These are phyloP conservation scores for Solanum pimpinellifolium DNA, from an alignment of 257 asterid genomes.

Conservation along the genomic window DNA sequence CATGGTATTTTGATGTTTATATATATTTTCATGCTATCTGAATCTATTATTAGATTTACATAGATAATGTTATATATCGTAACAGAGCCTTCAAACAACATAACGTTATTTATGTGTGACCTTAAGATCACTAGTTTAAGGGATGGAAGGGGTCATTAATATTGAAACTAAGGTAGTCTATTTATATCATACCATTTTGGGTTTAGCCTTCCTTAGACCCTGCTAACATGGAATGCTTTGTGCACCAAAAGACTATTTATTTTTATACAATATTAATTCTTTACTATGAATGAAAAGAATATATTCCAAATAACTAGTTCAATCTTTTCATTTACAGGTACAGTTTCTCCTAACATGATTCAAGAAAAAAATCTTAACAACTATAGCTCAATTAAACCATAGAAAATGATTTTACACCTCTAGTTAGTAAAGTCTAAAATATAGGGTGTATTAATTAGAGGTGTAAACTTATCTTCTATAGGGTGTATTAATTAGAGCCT, in stretches of 20 bases:
- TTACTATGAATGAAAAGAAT: not conserved
- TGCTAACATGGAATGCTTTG: not conserved
- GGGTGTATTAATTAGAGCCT: too few species aligned
- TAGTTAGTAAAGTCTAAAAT: too few species aligned
- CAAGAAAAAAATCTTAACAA: not conserved
- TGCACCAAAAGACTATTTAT: not conserved
- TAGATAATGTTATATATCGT: too few species aligned
- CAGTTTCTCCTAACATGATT: not conserved
- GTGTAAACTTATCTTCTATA: too few species aligned
- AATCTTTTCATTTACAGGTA: not conserved
- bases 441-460: too few species aligned
- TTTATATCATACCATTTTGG: not conserved
- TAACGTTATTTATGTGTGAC: too few species aligned
- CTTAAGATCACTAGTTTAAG: too few species aligned
- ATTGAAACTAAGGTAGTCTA: not conserved
- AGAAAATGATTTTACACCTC: not conserved
- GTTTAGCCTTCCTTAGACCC: not conserved
- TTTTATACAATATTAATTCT: too few species aligned
- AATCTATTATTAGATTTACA: too few species aligned
- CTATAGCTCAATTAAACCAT: not conserved
- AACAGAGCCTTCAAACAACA: too few species aligned
- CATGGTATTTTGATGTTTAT: too few species aligned
- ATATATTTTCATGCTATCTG: too few species aligned
- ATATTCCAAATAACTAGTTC: not conserved
- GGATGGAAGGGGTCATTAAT: not conserved